phyloP scores from a whole-genome alignment of 2,329 filamentous ascomycete species.

The Microcyclospora tardicrescens region DNA sequence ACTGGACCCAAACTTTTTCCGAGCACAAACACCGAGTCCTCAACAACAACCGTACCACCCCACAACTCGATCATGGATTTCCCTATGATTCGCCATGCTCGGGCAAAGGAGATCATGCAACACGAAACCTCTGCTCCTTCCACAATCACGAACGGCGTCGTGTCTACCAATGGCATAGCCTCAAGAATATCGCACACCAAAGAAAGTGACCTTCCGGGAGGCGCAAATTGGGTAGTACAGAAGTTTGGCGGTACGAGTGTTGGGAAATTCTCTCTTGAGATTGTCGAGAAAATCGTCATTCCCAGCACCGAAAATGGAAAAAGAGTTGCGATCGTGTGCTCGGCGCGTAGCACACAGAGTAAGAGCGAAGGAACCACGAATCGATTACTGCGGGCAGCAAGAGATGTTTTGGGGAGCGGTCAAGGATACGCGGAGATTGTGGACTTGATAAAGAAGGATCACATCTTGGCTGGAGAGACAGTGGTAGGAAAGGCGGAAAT shows the following conservation, averaged over 20 bases:
- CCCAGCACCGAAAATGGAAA: constrained; percentile 27
- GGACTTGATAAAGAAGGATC: constrained; percentile 68
- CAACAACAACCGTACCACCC: too few relatives aligned
- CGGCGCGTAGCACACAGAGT: constrained; percentile 83
- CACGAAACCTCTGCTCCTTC: not conserved
- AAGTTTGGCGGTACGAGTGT: constrained; percentile 95
- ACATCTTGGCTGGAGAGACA: constrained; percentile 55
- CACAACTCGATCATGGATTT: constrained; percentile 1
- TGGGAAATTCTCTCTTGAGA: constrained; percentile 68
- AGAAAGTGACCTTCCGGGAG: constrained; percentile 37
- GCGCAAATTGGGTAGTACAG: constrained; percentile 64
- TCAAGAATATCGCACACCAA: constrained; percentile 25
- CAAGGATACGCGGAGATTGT: constrained; percentile 60
- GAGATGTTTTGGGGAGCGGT: constrained; percentile 30
- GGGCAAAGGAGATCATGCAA: not conserved
- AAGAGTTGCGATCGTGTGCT: constrained; percentile 86
- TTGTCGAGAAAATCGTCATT: constrained; percentile 47
- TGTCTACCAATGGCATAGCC: not conserved
- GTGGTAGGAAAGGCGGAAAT: constrained; percentile 23
- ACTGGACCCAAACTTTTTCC: too few relatives aligned
- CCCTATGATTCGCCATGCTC: constrained; percentile 1
- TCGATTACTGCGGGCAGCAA: constrained; percentile 41
- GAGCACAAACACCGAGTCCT: too few relatives aligned
- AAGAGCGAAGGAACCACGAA: constrained; percentile 94
- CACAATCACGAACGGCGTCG: not conserved